A percentile compares a stretch with the other conserved stretches of the same genome.
Evolutionary conservation across 345 rosid species (phyloP).

Genomic region (Melaleuca alternifolia): DNA sequence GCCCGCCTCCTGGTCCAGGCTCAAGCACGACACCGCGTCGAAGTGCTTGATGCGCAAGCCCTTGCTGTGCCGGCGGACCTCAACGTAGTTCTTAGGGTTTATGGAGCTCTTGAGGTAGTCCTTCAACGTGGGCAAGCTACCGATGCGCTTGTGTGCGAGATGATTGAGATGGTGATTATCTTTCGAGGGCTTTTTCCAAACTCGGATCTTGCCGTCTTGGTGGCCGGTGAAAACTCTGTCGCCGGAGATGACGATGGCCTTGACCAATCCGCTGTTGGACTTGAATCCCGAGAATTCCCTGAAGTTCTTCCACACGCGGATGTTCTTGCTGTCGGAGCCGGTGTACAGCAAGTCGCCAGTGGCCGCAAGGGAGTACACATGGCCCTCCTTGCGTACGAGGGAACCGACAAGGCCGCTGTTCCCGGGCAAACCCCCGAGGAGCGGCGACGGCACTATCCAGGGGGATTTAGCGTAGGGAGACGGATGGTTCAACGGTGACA

Average conservation of each 20-base stretch:
- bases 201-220: slow-evolving; percentile 42
- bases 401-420: slow-evolving; percentile 6
- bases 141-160: slow-evolving; percentile 13
- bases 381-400: slow-evolving; percentile 13
- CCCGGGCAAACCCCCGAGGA: slow-evolving; percentile 1
- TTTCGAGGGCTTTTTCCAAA: slow-evolving; percentile 26
- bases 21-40: slow-evolving; percentile 44
- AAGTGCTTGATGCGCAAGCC: slow-evolving; percentile 34
- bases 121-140: slow-evolving; percentile 32
- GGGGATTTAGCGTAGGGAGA: slow-evolving; percentile 9
- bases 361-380: slow-evolving; percentile 17
- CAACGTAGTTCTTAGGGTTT: slow-evolving; percentile 38
- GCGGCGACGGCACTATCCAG: slow-evolving; percentile 8
- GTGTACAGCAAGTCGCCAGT: slow-evolving; percentile 11
- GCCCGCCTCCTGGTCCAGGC: slow-evolving; percentile 24
- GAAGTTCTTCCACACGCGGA: slow-evolving; percentile 16
- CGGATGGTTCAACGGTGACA: slow-evolving; percentile 10
- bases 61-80: slow-evolving; percentile 21
- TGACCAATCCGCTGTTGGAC: slow-evolving; percentile 20
- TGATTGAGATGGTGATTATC: not conserved
- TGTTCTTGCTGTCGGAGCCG: slow-evolving; percentile 20
- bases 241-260: slow-evolving; percentile 27
- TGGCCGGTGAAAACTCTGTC: slow-evolving; percentile 41
- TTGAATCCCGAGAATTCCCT: slow-evolving; percentile 17
- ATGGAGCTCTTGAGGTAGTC: slow-evolving; percentile 22